Base-by-base conservation (phyloP, 1,284 basidiomycete genomes). In the Heliocybe sulcata region DNA sequence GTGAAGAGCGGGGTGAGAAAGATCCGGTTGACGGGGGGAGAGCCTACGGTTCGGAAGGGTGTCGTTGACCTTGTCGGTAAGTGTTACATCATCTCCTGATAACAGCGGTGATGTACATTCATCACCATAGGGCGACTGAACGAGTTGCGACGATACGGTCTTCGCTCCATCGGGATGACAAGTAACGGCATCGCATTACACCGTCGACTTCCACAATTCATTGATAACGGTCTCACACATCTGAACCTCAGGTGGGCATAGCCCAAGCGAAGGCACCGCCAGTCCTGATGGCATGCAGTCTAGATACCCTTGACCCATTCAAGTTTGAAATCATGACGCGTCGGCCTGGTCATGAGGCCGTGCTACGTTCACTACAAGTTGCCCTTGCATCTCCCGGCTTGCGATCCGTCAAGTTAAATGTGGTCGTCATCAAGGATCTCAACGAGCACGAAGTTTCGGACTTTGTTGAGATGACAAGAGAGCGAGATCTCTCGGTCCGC, bases 301-400 rank as follows among this genome's bases (percentile, higher is more conserved):
- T 95, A 61, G 92, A 95, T 66, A 95, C 92, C 0, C 72, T 95
- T 47, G 90, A 94, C 65, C 87, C 89, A 35, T 83, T 86, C 75
- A 93, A 91, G 65, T 94, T 94, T 65, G 90, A 93, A 67, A 76
- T 90, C 42, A 91, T 94, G 75, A 90, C 92, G 0, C 80, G 90
- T 52, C 76, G 90, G 22, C 72, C 75, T 59, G 90, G 90, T 1
- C 88, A 92, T 61, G 81, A 85, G 42, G 83, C 85, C 16, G 90
- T 92, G 38, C 68, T 92, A 51, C 80, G 79, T 54, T 72, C 89
- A 10, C 74, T 93, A n/a, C 71, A 87, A 33, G 69, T 73, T 20
- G 90, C 90, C 8, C 65, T 90, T 10, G 69, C 72, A 8, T 77
- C 73, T 6, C 61, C 73, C 29, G 65, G 60, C 12, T 66, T 90